Base-by-base conservation (phyloP, 805 yeast species). In the Ogataea trehalophila region DNA sequence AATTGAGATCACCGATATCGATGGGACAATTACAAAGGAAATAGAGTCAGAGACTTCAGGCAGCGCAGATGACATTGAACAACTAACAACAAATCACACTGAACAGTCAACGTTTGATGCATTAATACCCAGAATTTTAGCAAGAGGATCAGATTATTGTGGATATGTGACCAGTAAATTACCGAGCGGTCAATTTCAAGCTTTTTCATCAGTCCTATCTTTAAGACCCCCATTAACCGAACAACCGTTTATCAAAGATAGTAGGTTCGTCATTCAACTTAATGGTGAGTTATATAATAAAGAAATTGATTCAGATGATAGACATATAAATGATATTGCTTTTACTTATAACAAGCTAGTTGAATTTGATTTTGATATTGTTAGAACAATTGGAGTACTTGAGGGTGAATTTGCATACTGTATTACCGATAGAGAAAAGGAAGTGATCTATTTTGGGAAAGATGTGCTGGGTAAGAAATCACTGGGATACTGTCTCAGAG, bases 281-380 rank as follows among this genome's bases (percentile, higher is more conserved):
- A 94, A 95, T 62, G 99, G 99, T 0, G 97, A 94, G 58, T 66
- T 94, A 11, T 94, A 94, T 63, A 83, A 83, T 52, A 54, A 62
- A 1, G 84, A 75, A 35, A 75, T 85, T 20, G 54, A 69, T 33
- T 52, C 56, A 0, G 66, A 47, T 5, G 47, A 48, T 6, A 31
- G 29, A 16, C 56, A 53, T 31, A 45, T 71, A 0, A 87, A 87
- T 61, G 97, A 91, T 63, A 81, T 95, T 0, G 70, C 63, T 3
- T 85, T 63, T 53, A 65, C 88, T 6, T 67, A 70, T 42, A 43
- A 53, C 13, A 56, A 57, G 31, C 60, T 86, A 31, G 42, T 54
- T 7, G 46, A 45, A 44, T 15, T 44, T 26, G 42, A 63, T 1
- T 48, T 51, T 1, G 74, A 79, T 20, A 64, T 84, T 3, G 42